Conservation (phyloP, 108 stramenopile genomes). For the Parietichytrium sp. region DNA sequence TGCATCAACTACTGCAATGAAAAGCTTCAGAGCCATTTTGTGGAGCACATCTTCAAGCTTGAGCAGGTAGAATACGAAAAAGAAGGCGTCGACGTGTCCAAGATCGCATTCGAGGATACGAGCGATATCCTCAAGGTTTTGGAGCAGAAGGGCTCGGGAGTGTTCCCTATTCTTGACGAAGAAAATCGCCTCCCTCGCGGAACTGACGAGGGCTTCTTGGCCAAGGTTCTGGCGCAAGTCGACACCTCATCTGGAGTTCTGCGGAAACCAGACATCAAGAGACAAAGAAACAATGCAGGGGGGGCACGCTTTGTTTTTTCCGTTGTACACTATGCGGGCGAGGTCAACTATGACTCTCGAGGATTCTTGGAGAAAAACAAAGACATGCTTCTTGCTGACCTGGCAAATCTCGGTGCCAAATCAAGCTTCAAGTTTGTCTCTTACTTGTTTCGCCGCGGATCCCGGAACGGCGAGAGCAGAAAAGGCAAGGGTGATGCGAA, state of each 20-base stretch:
- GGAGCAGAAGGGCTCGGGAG: conserved; percentile 36
- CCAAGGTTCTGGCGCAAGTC: conserved; percentile 47
- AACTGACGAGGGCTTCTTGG: conserved; percentile 43
- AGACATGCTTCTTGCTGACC: conserved; percentile 60
- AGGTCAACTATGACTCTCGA: conserved; percentile 51
- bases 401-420: conserved; percentile 49
- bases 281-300: conserved; percentile 49
- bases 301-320: conserved; percentile 28
- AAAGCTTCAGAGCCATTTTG: conserved; percentile 56
- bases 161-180: conserved; percentile 50
- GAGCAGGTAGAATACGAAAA: conserved; percentile 45
- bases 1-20: conserved; percentile 60
- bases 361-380: conserved; percentile 60
- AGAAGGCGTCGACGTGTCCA: conserved; percentile 38
- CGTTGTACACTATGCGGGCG: conserved; percentile 58
- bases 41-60: conserved; percentile 43
- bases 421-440: conserved; percentile 43
- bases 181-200: conserved; percentile 42
- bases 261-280: conserved; percentile 58
- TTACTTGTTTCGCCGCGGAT: conserved; percentile 18
- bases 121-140: conserved; percentile 46
- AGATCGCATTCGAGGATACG: conserved; percentile 43
- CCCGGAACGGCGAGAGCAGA: neutral
- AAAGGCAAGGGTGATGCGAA: neutral
- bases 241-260: conserved; percentile 49